phyloP scores from a whole-genome alignment of 1,284 basidiomycete species.

The Stereum hirsutum region DNA sequence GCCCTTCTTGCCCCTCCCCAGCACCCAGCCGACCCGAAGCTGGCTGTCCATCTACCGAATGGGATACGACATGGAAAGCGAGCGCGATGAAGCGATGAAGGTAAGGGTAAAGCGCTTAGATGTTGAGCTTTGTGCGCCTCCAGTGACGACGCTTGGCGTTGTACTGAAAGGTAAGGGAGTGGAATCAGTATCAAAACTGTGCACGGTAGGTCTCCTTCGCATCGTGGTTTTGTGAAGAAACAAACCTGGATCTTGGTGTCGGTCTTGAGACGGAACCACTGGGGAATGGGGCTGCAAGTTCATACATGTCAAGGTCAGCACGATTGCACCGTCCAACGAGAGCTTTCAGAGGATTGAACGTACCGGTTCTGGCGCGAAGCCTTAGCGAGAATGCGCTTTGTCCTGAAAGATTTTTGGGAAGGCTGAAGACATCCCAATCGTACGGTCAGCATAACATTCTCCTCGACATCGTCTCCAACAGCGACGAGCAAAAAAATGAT shows the following conservation, averaged over 20 bases:
- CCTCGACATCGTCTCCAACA: background rate
- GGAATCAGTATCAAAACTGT: background rate
- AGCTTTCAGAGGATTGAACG: constrained; percentile 17
- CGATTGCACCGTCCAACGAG: too few species aligned
- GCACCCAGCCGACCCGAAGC: too few species aligned
- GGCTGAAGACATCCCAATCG: constrained; percentile 44
- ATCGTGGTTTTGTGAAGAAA: constrained; percentile 5
- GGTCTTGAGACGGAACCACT: constrained; percentile 98
- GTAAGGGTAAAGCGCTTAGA: constrained; percentile 41
- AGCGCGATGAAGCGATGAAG: background rate
- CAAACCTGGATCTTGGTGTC: constrained; percentile 91
- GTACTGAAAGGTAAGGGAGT: constrained; percentile 39
- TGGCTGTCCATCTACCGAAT: too few species aligned
- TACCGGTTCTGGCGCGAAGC: constrained; percentile 93
- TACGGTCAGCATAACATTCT: too few species aligned
- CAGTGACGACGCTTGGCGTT: constrained; percentile 94
- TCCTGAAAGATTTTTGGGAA: constrained; percentile 97
- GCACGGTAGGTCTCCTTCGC: too few species aligned
- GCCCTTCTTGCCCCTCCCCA: too few species aligned
- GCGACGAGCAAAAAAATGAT: background rate
- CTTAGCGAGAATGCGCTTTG: constrained; percentile 96
- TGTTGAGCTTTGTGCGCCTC: constrained; percentile 92
- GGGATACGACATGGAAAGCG: too few species aligned
- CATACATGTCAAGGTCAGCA: constrained; percentile 3
- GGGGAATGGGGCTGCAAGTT: constrained; percentile 76